Percentiles rank a stretch among this genome's conserved stretches.
These are phyloP conservation scores for Baorangia bicolor DNA, from an alignment of 768 basidiomycete species.

Conservation along the genomic window DNA sequence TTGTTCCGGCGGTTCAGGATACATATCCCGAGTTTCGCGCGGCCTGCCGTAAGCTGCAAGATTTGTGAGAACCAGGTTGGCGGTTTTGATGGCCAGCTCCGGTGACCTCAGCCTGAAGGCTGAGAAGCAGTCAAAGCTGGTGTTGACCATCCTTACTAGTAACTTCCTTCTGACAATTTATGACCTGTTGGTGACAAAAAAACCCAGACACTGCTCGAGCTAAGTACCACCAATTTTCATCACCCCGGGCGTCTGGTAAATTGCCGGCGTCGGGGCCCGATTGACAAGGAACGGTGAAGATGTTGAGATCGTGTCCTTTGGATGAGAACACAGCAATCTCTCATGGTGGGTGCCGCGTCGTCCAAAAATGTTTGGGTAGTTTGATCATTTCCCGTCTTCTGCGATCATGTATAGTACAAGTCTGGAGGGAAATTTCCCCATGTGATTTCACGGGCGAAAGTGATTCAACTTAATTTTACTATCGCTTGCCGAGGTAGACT, in stretches of 20 bases:
- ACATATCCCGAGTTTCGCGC: not conserved
- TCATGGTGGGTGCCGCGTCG: not conserved
- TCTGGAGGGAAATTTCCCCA: not conserved
- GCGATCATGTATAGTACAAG: conserved; percentile 7
- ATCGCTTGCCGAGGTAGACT: not conserved
- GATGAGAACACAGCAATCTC: too few relatives aligned
- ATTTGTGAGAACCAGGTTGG: not conserved
- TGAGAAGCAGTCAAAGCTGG: not conserved
- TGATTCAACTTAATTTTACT: not conserved
- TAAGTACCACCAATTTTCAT: too few relatives aligned
- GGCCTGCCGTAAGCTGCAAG: conserved; percentile 5
- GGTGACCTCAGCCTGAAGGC: not conserved
- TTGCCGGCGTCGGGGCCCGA: not conserved
- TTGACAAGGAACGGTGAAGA: too few relatives aligned
- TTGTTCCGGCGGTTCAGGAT: too few relatives aligned
- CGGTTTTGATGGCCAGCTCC: too few relatives aligned
- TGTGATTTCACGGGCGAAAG: not conserved
- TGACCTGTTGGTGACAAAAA: not conserved
- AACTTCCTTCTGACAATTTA: not conserved
- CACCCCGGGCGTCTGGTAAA: not conserved
- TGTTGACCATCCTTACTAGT: too few relatives aligned
- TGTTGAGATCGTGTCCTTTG: too few relatives aligned
- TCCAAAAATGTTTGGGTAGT: not conserved
- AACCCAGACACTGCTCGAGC: not conserved
- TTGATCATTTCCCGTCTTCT: too few relatives aligned